Evolutionary conservation across 495 filamentous ascomycete genomes (phyloP).

Genomic region (Talaromyces adpressus): DNA sequence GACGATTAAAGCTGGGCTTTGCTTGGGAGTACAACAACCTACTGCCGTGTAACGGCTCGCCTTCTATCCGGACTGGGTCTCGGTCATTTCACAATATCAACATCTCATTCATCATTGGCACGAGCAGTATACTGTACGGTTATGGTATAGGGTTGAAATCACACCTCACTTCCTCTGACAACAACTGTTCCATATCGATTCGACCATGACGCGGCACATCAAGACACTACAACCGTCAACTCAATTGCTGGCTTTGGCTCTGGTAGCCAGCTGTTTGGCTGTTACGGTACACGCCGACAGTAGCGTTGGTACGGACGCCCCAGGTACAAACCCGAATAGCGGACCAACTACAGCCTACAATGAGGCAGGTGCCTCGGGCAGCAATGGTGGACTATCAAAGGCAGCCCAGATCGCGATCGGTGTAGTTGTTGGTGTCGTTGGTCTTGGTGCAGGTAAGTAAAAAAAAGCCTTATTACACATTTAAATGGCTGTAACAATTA

Average conservation of each 20-base stretch:
- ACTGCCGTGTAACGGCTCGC: not conserved
- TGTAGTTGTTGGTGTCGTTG: constrained; percentile 20
- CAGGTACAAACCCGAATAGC: not conserved
- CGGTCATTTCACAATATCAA: not conserved
- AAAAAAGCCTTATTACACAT: not conserved
- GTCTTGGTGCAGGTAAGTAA: constrained; percentile 18
- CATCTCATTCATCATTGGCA: not conserved
- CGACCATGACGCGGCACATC: not conserved
- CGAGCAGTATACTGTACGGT: not conserved
- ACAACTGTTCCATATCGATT: no score
- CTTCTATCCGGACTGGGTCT: not conserved
- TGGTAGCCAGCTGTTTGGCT: not conserved
- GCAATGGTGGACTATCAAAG: constrained; percentile 7
- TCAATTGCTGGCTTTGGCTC: not conserved
- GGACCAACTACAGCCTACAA: not conserved
- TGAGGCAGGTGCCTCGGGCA: constrained; percentile 2
- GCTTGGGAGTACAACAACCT: not conserved
- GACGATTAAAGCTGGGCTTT: not conserved
- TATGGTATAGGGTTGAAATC: not conserved
- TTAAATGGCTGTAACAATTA: not conserved
- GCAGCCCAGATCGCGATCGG: constrained; percentile 21
- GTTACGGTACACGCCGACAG: not conserved
- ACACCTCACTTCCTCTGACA: not conserved
- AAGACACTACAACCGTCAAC: not conserved
- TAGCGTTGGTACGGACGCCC: constrained; percentile 2